Conservation (phyloP, 2,329 filamentous ascomycete genomes). For the Venturia asperata region DNA sequence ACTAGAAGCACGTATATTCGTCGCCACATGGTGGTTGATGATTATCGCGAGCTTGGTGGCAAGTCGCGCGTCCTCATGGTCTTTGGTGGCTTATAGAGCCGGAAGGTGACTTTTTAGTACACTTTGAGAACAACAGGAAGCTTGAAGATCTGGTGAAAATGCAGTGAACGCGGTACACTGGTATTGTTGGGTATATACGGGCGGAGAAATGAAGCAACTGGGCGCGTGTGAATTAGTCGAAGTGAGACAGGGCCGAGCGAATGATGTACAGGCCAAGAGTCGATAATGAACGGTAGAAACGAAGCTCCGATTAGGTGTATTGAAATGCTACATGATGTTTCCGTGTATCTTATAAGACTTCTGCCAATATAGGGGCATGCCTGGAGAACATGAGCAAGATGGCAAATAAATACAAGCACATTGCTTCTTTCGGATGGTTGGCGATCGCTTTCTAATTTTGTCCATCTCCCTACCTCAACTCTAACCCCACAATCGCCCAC, state of each 20-base stretch:
- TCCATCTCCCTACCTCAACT: not conserved
- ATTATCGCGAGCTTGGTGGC: not conserved
- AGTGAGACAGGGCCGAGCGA: not conserved
- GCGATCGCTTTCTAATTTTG: not conserved
- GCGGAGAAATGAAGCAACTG: not conserved
- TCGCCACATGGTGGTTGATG: slow-evolving; percentile 65
- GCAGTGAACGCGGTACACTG: not conserved
- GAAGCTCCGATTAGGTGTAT: not conserved
- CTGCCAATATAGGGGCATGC: not conserved
- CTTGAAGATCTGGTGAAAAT: not conserved
- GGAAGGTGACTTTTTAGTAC: not conserved
- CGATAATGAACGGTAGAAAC: not conserved
- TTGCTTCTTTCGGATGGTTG: slow-evolving; percentile 9
- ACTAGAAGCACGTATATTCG: slow-evolving; percentile 79
- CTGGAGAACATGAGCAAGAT: not conserved
- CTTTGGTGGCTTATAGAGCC: not conserved
- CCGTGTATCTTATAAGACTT: not conserved
- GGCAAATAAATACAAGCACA: not conserved
- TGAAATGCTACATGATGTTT: not conserved
- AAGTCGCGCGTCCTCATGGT: slow-evolving; percentile 1
- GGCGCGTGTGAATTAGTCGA: not conserved
- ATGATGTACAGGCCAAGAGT: not conserved
- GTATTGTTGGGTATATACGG: not conserved
- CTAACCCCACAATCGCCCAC: not conserved
- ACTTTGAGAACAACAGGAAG: not conserved